Percentiles rank a stretch among this genome's conserved stretches.
Evolutionary conservation across 208 protist genomes (phyloP).

Genomic region (Kentomonas sorsogonicus): DNA sequence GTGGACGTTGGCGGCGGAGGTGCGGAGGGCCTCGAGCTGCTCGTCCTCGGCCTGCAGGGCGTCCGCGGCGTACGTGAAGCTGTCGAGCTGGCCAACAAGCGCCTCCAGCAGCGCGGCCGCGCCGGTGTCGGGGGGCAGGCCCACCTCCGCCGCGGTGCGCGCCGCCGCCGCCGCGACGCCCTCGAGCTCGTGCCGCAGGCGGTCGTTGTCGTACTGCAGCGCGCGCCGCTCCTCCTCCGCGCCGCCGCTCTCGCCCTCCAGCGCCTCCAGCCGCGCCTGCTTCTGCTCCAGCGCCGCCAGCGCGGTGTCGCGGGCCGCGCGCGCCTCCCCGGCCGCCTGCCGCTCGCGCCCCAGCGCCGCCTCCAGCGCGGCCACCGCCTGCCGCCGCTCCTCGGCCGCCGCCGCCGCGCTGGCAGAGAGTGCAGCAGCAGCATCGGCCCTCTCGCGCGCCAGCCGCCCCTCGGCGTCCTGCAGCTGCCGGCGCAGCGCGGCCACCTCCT

Average conservation of each 20-base stretch:
- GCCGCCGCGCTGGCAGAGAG: background rate
- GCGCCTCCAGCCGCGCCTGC: conserved; percentile 23
- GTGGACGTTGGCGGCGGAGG: background rate
- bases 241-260: conserved; percentile 18
- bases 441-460: background rate
- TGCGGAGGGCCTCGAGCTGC: conserved; percentile 25
- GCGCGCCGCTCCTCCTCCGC: conserved; percentile 19
- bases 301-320: conserved; percentile 40
- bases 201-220: conserved; percentile 22
- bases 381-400: conserved; percentile 7
- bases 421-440: background rate
- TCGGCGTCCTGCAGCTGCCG: conserved; percentile 33
- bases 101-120: conserved; percentile 31
- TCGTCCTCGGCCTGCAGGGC: conserved; percentile 28
- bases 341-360: conserved; percentile 27
- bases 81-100: conserved; percentile 30
- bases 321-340: conserved; percentile 33
- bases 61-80: conserved; percentile 24
- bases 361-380: conserved; percentile 21
- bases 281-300: conserved; percentile 28
- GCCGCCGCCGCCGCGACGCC: conserved; percentile 23
- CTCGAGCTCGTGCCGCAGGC: conserved; percentile 24
- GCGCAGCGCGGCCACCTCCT: conserved; percentile 29
- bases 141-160: conserved; percentile 30
- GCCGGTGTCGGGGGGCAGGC: conserved; percentile 18